Conservation (phyloP, 2,329 filamentous ascomycete genomes). For the Talaromyces sp. region DNA sequence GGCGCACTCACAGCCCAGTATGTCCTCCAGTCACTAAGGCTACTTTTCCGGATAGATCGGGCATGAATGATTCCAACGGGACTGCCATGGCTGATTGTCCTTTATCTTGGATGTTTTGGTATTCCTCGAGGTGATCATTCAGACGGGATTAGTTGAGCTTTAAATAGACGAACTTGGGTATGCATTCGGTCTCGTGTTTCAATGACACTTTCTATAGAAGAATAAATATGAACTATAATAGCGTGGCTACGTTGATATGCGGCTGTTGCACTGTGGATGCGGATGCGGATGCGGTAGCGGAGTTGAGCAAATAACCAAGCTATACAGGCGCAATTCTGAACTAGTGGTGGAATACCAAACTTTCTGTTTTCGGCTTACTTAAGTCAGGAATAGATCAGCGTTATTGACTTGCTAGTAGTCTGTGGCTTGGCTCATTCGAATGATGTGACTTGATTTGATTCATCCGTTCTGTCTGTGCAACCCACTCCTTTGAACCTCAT, state of each 20-base stretch:
- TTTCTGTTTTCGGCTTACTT: too few species aligned
- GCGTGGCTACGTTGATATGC: not conserved
- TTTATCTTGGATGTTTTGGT: not conserved
- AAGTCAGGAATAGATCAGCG: too few species aligned
- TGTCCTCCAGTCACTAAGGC: not conserved
- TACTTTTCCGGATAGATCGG: not conserved
- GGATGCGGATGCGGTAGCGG: not conserved
- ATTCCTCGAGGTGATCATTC: too few species aligned
- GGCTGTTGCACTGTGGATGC: not conserved
- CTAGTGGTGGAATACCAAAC: too few species aligned
- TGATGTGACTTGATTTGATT: not conserved
- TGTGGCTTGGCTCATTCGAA: too few species aligned
- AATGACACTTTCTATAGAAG: not conserved
- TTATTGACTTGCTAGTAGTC: too few species aligned
- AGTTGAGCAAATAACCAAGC: not conserved
- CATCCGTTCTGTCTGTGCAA: not conserved
- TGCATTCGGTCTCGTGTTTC: not conserved
- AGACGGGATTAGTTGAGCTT: not conserved
- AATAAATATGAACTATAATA: not conserved
- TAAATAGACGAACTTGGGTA: not conserved
- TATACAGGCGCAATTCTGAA: too few species aligned
- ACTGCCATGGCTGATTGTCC: not conserved
- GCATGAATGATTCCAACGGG: not conserved
- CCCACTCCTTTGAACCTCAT: not conserved
- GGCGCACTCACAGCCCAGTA: not conserved